Base-by-base conservation (phyloP, 2,329 filamentous ascomycete species). In the Ascochyta koolunga region DNA sequence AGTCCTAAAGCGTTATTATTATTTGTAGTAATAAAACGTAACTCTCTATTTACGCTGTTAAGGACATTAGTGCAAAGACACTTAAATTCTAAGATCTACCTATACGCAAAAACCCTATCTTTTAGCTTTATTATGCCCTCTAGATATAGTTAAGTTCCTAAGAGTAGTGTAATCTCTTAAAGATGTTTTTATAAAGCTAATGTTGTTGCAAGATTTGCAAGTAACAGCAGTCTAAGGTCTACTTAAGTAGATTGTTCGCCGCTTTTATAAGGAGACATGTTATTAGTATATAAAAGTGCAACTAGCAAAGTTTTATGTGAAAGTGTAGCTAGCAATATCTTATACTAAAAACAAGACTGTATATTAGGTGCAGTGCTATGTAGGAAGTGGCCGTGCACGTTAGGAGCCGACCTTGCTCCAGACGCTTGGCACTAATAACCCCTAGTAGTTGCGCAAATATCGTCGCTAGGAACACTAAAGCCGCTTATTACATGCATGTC, bases 371-470 rank as follows among this genome's bases (percentile, higher is more conserved):
- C 36, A n/a, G 4, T 38, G 19, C 36, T 38, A 38, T n/a, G n/a
- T n/a, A n/a, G n/a, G n/a, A n/a, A n/a, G n/a, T n/a, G n/a, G n/a
- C n/a, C n/a, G n/a, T n/a, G n/a, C n/a, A 38, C 21, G 21, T 38
- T 15, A 15, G 36, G 36, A 38, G 36, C 36, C 21, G 21, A 38
- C 36, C 36, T 38, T 9, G 36, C 36, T 38, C 36, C 21, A 15
- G 36, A 38, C 36, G 15, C 36, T 38, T 38, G 21, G 36, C 36
- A 38, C 36, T 18, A 38, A 38, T 38, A 15, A 38, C 25, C 54
- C 48, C 42, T 52, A 27, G 54, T 22, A 50, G 16, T 13, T 43
- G 45, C 42, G 50, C 40, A 54, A 41, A 38, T 24, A 38, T 22
- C 11, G 36, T 38, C 2, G 36, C 21, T 22, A 15, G 36, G 36